phyloP scores from a whole-genome alignment of 2,329 filamentous ascomycete genomes.

The Colletotrichum shisoi region DNA sequence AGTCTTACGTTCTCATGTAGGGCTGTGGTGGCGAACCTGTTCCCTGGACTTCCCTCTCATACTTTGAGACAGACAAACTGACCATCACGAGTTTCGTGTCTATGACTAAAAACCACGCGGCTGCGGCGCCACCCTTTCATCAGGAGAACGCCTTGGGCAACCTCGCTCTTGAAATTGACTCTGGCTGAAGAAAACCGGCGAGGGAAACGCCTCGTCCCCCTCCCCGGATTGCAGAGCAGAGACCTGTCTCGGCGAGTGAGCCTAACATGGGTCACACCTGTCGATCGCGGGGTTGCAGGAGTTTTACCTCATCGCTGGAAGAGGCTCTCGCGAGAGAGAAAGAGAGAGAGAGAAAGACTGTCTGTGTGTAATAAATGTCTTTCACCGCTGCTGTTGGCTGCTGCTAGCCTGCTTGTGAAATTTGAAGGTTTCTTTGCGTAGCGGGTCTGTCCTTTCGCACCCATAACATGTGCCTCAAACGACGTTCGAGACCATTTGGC shows the following conservation, averaged over 20 bases:
- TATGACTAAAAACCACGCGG: not conserved
- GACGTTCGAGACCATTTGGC: not conserved
- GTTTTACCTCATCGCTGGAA: not conserved
- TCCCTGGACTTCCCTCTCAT: slow-evolving; percentile 20
- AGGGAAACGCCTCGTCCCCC: not conserved
- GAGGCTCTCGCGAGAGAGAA: not conserved
- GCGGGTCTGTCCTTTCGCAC: not conserved
- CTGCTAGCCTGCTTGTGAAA: not conserved
- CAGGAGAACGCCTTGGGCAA: not conserved
- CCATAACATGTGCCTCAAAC: slow-evolving; percentile 17
- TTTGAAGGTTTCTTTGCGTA: not conserved
- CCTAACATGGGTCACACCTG: not conserved
- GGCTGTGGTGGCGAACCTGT: slow-evolving; percentile 27
- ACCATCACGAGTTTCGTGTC: not conserved
- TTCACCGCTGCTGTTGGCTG: not conserved
- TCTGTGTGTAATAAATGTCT: slow-evolving; percentile 5
- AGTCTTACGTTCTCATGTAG: not conserved
- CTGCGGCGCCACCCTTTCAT: not conserved
- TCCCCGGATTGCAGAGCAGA: slow-evolving; percentile 2
- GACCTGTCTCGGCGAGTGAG: slow-evolving; percentile 9
- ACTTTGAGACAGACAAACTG: not conserved
- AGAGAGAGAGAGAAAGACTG: no score
- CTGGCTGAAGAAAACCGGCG: not conserved
- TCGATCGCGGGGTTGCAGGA: slow-evolving; percentile 17
- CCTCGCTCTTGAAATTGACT: not conserved